Percentiles rank a stretch among this genome's conserved stretches.
Evolutionary conservation across 495 filamentous ascomycete genomes (phyloP).

Genomic region (Tuber microsphaerosporum): DNA sequence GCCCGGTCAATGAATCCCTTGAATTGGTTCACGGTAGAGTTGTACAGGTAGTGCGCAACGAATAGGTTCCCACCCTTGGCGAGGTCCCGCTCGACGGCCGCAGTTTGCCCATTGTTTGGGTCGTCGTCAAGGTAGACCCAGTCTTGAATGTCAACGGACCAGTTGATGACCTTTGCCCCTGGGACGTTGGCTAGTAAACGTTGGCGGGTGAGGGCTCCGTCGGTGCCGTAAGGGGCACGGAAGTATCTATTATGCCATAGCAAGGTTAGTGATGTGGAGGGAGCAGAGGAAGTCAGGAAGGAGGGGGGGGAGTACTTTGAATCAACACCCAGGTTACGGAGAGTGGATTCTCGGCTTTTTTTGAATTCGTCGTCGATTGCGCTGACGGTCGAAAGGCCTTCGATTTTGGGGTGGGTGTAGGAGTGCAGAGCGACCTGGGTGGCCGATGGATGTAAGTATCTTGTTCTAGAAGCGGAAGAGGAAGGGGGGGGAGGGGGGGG

Average conservation of each 20-base stretch:
- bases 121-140: slow-evolving; percentile 60
- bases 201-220: slow-evolving; percentile 65
- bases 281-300: not conserved
- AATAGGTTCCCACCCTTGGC: slow-evolving; percentile 61
- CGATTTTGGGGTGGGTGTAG: slow-evolving; percentile 67
- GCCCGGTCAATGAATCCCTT: slow-evolving; percentile 60
- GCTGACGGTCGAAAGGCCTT: slow-evolving; percentile 52
- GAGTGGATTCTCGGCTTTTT: slow-evolving; percentile 44
- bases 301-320: slow-evolving; percentile 12
- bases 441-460: not conserved
- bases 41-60: slow-evolving; percentile 69
- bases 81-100: slow-evolving; percentile 61
- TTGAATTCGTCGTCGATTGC: slow-evolving; percentile 63
- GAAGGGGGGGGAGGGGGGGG: too few relatives aligned
- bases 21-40: slow-evolving; percentile 60
- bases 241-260: slow-evolving; percentile 53
- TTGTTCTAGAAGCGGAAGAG: not conserved
- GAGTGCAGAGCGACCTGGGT: slow-evolving; percentile 62
- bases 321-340: slow-evolving; percentile 10
- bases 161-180: slow-evolving; percentile 49
- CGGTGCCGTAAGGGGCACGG: slow-evolving; percentile 68
- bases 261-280: slow-evolving; percentile 18
- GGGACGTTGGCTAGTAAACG: slow-evolving; percentile 53
- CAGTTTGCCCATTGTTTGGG: slow-evolving; percentile 58
- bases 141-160: slow-evolving; percentile 74